These are phyloP conservation scores for Magnaporthales sp. DNA, from an alignment of 2,329 filamentous ascomycete species.

Conservation along the genomic window DNA sequence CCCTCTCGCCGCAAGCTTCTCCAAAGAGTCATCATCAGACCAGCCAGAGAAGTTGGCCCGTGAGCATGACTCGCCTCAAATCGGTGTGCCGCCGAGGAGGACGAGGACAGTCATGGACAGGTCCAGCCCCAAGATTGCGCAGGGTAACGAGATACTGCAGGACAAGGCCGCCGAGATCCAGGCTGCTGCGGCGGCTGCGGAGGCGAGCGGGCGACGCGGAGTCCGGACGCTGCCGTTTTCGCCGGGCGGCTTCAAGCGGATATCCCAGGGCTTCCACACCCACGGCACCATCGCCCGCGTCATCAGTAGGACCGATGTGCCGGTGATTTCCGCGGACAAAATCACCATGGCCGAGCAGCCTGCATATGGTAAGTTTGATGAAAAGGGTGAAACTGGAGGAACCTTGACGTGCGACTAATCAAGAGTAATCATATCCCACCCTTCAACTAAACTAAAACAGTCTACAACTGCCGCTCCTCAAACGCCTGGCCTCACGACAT, in stretches of 20 bases:
- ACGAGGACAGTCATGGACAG: background rate
- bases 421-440: background rate
- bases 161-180: background rate
- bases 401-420: no score
- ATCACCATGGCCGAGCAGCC: constrained; percentile 8
- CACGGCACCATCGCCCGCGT: constrained; percentile 33
- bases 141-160: background rate
- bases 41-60: no score
- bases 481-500: constrained; percentile 18
- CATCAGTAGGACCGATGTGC: constrained; percentile 16
- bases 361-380: constrained; percentile 10
- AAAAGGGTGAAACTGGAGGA: no score
- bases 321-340: constrained; percentile 12
- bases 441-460: constrained; percentile 8
- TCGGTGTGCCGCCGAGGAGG: background rate
- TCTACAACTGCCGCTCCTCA: constrained; percentile 17
- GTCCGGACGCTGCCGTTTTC: constrained; percentile 15
- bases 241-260: constrained; percentile 8
- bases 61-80: no score
- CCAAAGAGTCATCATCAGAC: no score
- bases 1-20: no score
- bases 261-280: constrained; percentile 11
- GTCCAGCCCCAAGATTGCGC: no score
- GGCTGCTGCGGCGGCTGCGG: background rate
- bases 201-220: background rate